Percentiles rank a stretch among this genome's conserved stretches.
Evolutionary conservation across 192 early-diverging fungal species (phyloP).

Genomic region (Haplosporangium gracile): DNA sequence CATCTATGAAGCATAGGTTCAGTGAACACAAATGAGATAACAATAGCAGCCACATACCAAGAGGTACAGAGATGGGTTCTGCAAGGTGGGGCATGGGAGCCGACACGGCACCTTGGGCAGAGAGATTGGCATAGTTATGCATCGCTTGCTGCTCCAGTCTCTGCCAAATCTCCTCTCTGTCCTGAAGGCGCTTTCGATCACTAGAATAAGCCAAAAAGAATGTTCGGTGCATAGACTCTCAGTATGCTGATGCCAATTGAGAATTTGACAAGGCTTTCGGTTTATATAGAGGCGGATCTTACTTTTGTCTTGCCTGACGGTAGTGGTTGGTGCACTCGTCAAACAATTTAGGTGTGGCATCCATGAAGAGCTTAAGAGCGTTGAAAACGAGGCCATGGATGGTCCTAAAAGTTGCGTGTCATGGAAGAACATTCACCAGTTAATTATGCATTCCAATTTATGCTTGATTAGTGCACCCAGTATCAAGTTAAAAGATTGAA

Average conservation of each 20-base stretch:
- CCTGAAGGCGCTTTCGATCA: slow-evolving; percentile 85
- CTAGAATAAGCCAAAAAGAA: slow-evolving; percentile 48
- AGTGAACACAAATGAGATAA: neutral
- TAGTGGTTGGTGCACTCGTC: slow-evolving; percentile 96
- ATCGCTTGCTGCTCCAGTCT: slow-evolving; percentile 73
- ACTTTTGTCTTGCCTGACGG: slow-evolving; percentile 91
- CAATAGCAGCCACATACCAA: slow-evolving; percentile 18
- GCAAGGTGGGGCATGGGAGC: slow-evolving; percentile 16
- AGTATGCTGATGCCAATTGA: slow-evolving; percentile 8
- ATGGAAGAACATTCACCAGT: neutral
- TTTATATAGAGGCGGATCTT: slow-evolving; percentile 38
- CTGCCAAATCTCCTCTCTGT: slow-evolving; percentile 86
- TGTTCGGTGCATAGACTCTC: neutral
- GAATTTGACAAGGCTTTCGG: neutral
- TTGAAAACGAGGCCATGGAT: slow-evolving; percentile 98
- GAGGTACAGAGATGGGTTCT: slow-evolving; percentile 41
- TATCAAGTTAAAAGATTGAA: neutral
- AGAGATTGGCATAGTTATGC: slow-evolving; percentile 52
- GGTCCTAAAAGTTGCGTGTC: slow-evolving; percentile 65
- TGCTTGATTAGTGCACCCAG: neutral
- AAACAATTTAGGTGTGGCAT: slow-evolving; percentile 95
- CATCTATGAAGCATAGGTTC: neutral
- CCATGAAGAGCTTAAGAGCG: slow-evolving; percentile 97
- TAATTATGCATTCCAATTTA: neutral
- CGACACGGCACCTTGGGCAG: slow-evolving; percentile 43